phyloP scores from a whole-genome alignment of 352 stramenopile species.

The Phytopythium oedochilum region DNA sequence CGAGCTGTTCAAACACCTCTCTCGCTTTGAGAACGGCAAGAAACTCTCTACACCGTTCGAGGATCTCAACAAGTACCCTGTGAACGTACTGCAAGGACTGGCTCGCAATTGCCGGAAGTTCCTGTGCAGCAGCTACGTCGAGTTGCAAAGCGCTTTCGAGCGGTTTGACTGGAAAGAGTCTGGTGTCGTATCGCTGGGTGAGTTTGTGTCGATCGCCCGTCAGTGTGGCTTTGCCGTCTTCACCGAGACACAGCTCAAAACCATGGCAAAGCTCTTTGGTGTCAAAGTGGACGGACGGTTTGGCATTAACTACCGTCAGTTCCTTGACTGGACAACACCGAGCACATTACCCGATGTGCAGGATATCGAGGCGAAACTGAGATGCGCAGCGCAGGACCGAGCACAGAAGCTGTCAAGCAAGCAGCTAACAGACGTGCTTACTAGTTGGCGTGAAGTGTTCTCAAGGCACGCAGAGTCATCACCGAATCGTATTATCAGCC shows the following conservation, averaged over 20 bases:
- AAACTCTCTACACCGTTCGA: constrained; percentile 1
- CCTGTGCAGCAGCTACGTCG: constrained; percentile 19
- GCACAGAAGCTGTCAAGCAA: constrained; percentile 20
- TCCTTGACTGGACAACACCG: constrained; percentile 65
- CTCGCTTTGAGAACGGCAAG: constrained; percentile 18
- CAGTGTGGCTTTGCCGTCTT: constrained; percentile 44
- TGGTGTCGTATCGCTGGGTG: constrained; percentile 34
- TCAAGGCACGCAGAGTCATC: constrained; percentile 13
- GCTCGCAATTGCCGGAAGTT: constrained; percentile 49
- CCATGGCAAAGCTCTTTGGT: constrained; percentile 51
- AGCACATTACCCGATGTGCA: constrained; percentile 26
- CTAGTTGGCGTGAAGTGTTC: constrained; percentile 39
- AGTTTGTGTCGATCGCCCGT: constrained; percentile 38
- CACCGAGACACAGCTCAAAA: constrained; percentile 27
- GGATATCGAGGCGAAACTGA: constrained; percentile 45
- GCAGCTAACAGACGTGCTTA: constrained; percentile 35
- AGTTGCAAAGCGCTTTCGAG: constrained; percentile 48
- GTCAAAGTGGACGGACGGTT: constrained; percentile 36
- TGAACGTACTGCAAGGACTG: constrained; percentile 39
- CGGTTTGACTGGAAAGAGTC: constrained; percentile 60
- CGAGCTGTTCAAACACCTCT: constrained; percentile 26
- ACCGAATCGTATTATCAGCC: constrained; percentile 17
- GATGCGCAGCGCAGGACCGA: constrained; percentile 27
- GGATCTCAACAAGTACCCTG: constrained; percentile 34
- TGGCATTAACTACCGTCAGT: constrained; percentile 61